Evolutionary conservation across 306 rosid genomes (phyloP).

Genomic region (Vigna nakashimae): DNA sequence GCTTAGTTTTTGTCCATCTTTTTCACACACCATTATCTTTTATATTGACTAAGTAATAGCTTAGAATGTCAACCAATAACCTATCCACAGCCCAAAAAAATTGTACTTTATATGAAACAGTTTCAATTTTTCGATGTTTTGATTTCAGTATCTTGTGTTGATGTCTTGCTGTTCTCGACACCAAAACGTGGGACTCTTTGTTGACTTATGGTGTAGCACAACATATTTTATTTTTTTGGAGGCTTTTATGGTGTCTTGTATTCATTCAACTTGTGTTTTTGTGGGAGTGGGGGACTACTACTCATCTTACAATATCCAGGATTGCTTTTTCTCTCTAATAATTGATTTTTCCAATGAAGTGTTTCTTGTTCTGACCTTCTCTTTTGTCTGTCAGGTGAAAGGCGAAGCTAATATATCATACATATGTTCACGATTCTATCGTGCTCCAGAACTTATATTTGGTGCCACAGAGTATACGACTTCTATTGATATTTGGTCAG

Average conservation of each 20-base stretch:
- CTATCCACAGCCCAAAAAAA: background rate
- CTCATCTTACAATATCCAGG: slow-evolving; percentile 23
- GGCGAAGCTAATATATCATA: slow-evolving; percentile 96
- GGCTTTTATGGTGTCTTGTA: slow-evolving; percentile 7
- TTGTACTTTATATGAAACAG: background rate
- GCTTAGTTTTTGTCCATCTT: background rate
- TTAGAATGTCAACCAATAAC: slow-evolving; percentile 17
- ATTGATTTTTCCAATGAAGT: slow-evolving; percentile 22
- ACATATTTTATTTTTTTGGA: background rate
- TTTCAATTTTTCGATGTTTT: background rate
- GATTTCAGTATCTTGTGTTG: background rate
- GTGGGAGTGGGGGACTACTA: background rate
- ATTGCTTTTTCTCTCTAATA: background rate
- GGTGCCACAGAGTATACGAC: slow-evolving; percentile 97
- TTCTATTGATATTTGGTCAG: slow-evolving; percentile 98
- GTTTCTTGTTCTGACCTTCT: slow-evolving; percentile 36
- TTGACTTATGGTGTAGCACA: background rate
- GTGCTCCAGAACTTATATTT: slow-evolving; percentile 97
- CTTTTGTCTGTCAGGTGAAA: slow-evolving; percentile 60
- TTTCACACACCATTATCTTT: background rate
- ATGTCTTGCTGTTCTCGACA: background rate
- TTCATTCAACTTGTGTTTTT: slow-evolving; percentile 27
- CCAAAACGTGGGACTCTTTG: background rate
- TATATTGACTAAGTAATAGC: background rate
- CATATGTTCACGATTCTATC: slow-evolving; percentile 94